Percentiles rank a stretch among this genome's conserved stretches.
phyloP scores from a whole-genome alignment of 73 alveolate species.

The Tetrahymena borealis region DNA sequence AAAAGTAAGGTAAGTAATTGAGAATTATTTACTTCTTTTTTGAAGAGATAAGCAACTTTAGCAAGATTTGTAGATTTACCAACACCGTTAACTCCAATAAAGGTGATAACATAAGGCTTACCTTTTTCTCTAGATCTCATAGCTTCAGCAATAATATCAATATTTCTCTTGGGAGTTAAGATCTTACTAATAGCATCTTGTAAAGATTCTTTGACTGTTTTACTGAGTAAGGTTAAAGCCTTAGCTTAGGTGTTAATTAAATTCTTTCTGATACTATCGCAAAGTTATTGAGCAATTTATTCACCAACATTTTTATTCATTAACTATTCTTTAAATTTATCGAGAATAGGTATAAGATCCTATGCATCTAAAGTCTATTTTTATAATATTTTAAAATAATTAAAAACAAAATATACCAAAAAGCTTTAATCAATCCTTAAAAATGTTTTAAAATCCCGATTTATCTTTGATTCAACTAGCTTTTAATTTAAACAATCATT shows the following conservation, averaged over 20 bases:
- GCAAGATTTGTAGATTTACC: constrained; percentile 99
- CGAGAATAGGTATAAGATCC: constrained; percentile 89
- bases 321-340: constrained; percentile 64
- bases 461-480: no score
- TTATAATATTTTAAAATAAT: neutral
- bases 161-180: constrained; percentile 89
- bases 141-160: constrained; percentile 92
- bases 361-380: constrained; percentile 57
- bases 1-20: neutral
- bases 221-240: constrained; percentile 79
- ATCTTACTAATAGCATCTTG: constrained; percentile 76
- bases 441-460: no score
- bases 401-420: no score
- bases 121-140: constrained; percentile 83
- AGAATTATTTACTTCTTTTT: constrained; percentile 24
- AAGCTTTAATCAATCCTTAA: no score
- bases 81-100: constrained; percentile 99
- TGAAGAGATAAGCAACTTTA: constrained; percentile 93
- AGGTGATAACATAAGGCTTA: constrained; percentile 81
- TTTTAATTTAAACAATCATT: no score
- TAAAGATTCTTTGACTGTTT: constrained; percentile 87
- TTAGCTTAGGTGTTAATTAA: constrained; percentile 83
- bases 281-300: constrained; percentile 80
- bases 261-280: constrained; percentile 76
- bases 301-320: constrained; percentile 94